Percentiles rank a stretch among this genome's conserved stretches.
Evolutionary conservation across 192 early-diverging fungal genomes (phyloP).

Genomic region (Ramicandelaber brevisporus): DNA sequence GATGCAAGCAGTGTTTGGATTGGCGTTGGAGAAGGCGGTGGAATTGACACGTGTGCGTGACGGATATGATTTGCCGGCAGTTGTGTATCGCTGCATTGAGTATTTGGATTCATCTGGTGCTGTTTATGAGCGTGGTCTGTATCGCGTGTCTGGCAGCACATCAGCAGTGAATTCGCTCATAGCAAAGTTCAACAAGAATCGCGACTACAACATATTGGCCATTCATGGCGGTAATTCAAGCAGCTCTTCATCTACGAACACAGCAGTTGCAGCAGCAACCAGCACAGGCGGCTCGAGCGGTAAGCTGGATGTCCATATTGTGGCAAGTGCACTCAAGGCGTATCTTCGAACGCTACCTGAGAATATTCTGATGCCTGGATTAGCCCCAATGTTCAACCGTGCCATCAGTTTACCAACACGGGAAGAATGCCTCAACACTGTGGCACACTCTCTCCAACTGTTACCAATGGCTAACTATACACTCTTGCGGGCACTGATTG

Average conservation of each 20-base stretch:
- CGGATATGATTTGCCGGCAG: constrained; percentile 57
- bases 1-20: constrained; percentile 49
- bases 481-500: constrained; percentile 58
- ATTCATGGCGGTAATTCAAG: too few relatives aligned
- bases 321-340: constrained; percentile 76
- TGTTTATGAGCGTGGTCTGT: constrained; percentile 78
- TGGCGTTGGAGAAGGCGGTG: constrained; percentile 55
- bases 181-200: constrained; percentile 46
- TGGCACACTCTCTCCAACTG: constrained; percentile 45
- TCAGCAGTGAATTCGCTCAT: constrained; percentile 45
- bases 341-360: constrained; percentile 73
- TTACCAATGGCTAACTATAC: constrained; percentile 81
- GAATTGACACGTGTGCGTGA: constrained; percentile 42
- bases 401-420: constrained; percentile 64
- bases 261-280: too few relatives aligned
- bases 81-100: constrained; percentile 89
- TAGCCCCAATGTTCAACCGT: constrained; percentile 59
- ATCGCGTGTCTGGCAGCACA: constrained; percentile 65
- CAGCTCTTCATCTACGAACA: too few relatives aligned
- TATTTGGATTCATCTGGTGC: constrained; percentile 81
- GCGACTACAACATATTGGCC: constrained; percentile 16
- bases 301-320: constrained; percentile 69
- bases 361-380: constrained; percentile 68
- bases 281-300: too few relatives aligned
- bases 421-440: constrained; percentile 51